Percentiles rank a stretch among this genome's conserved stretches.
Evolutionary conservation across 2,329 filamentous ascomycete genomes (phyloP).

Genomic region (Alternaria incomplexa): DNA sequence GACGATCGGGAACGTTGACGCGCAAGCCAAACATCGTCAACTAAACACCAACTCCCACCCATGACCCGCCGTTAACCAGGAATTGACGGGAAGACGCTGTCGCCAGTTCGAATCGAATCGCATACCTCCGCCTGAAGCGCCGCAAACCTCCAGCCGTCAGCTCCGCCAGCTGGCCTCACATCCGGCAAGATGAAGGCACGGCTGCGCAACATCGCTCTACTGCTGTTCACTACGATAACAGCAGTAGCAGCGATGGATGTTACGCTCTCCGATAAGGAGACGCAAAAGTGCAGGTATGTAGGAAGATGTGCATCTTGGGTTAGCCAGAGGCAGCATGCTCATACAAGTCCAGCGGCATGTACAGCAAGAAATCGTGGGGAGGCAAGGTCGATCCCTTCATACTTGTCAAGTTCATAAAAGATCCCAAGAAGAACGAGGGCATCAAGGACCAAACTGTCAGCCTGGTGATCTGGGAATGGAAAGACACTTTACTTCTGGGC

Average conservation of each 20-base stretch:
- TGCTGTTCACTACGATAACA: slow-evolving; percentile 41
- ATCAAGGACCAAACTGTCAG: slow-evolving; percentile 78
- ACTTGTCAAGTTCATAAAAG: slow-evolving; percentile 75
- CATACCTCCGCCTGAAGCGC: slow-evolving; percentile 3
- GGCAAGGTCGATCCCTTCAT: slow-evolving; percentile 90
- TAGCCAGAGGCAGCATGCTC: background rate
- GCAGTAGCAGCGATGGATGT: slow-evolving; percentile 47
- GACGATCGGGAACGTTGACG: slow-evolving; percentile 17
- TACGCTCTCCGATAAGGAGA: slow-evolving; percentile 18
- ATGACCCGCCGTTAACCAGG: background rate
- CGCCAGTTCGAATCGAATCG: slow-evolving; percentile 1
- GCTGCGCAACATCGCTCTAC: slow-evolving; percentile 40
- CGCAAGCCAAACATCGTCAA: slow-evolving; percentile 24
- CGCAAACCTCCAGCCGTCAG: slow-evolving; percentile 9
- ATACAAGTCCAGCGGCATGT: slow-evolving; percentile 68
- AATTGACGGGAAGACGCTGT: background rate
- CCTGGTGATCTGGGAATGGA: slow-evolving; percentile 93
- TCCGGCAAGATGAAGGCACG: slow-evolving; percentile 44
- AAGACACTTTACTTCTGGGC: slow-evolving; percentile 80
- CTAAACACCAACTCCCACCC: slow-evolving; percentile 14
- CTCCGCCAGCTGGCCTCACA: slow-evolving; percentile 41
- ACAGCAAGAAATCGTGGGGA: slow-evolving; percentile 87
- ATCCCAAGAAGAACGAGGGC: slow-evolving; percentile 57
- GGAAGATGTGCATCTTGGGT: background rate
- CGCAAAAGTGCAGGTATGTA: slow-evolving; percentile 22